These are phyloP conservation scores for Cercophora samala DNA, from an alignment of 495 filamentous ascomycete species.

Conservation along the genomic window DNA sequence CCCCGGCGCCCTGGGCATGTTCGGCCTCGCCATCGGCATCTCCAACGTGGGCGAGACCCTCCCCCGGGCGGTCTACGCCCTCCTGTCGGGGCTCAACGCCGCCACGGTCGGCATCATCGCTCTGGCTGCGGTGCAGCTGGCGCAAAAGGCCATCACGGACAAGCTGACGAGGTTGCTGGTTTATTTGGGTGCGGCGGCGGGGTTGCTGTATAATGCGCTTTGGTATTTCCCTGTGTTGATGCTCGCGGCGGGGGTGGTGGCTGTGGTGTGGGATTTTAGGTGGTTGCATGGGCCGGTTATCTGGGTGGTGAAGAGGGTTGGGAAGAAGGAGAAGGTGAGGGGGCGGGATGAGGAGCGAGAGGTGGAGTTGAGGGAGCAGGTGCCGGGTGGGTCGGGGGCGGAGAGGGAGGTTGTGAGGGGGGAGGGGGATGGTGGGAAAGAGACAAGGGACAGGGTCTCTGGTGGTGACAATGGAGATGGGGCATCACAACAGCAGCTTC, in stretches of 20 bases:
- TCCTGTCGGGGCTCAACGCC: slow-evolving; percentile 75
- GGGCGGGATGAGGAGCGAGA: not conserved
- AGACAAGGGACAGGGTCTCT: not conserved
- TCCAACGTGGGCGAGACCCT: slow-evolving; percentile 60
- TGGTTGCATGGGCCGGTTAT: slow-evolving; percentile 39
- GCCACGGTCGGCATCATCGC: slow-evolving; percentile 78
- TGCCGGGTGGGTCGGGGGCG: not conserved
- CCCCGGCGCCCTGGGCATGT: slow-evolving; percentile 77
- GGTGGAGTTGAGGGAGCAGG: not conserved
- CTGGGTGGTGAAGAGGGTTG: not conserved
- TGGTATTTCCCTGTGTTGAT: slow-evolving; percentile 84
- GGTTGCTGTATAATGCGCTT: slow-evolving; percentile 70
- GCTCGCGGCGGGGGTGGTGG: slow-evolving; percentile 53
- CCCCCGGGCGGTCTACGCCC: slow-evolving; percentile 64
- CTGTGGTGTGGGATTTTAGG: slow-evolving; percentile 60
- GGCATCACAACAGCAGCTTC: not conserved
- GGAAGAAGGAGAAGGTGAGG: not conserved
- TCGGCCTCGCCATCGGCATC: slow-evolving; percentile 65
- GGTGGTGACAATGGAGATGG: not conserved
- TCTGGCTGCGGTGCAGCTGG: slow-evolving; percentile 70
- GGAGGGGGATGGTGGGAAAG: not conserved
- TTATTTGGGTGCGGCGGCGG: slow-evolving; percentile 62
- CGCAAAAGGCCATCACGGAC: slow-evolving; percentile 73
- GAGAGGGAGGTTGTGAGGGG: not conserved
- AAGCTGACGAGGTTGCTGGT: slow-evolving; percentile 64